Conservation (phyloP, 768 basidiomycete genomes). For the Leccinum subgranulosum region DNA sequence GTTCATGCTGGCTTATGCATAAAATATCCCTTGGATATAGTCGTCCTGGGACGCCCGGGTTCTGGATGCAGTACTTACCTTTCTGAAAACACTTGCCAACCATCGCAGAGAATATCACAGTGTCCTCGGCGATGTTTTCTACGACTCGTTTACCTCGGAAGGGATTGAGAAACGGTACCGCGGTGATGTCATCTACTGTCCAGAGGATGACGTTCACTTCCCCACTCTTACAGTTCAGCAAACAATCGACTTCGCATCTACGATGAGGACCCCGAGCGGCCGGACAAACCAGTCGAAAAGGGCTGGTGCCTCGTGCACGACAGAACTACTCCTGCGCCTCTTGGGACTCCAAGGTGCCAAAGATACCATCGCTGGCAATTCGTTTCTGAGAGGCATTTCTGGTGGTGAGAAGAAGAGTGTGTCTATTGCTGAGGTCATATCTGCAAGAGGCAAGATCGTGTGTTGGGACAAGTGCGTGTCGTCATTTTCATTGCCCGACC, state of each 20-base stretch:
- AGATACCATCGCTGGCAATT: constrained; percentile 76
- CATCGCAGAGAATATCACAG: constrained; percentile 38
- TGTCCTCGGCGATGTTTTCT: constrained; percentile 42
- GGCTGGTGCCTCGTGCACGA: constrained; percentile 24
- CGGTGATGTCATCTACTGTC: constrained; percentile 45
- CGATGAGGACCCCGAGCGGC: constrained; percentile 42
- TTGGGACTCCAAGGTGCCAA: constrained; percentile 75
- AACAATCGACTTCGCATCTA: constrained; percentile 51
- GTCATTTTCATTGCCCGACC: background rate
- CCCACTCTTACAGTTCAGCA: constrained; percentile 42
- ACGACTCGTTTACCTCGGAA: constrained; percentile 44
- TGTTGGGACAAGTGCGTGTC: constrained; percentile 73
- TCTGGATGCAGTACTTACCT: constrained; percentile 51
- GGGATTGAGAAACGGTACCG: constrained; percentile 45
- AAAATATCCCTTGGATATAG: constrained; percentile 31
- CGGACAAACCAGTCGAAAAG: constrained; percentile 23
- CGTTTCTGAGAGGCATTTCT: constrained; percentile 67
- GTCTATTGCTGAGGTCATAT: constrained; percentile 67
- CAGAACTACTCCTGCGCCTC: constrained; percentile 57
- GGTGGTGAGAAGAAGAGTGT: constrained; percentile 83
- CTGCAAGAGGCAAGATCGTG: constrained; percentile 56
- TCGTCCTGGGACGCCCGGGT: constrained; percentile 80
- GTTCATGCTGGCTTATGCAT: background rate
- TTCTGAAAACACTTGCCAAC: constrained; percentile 52
- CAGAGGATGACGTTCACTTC: constrained; percentile 24